Conservation (phyloP, 306 rosid species). For the Vicia villosa region DNA sequence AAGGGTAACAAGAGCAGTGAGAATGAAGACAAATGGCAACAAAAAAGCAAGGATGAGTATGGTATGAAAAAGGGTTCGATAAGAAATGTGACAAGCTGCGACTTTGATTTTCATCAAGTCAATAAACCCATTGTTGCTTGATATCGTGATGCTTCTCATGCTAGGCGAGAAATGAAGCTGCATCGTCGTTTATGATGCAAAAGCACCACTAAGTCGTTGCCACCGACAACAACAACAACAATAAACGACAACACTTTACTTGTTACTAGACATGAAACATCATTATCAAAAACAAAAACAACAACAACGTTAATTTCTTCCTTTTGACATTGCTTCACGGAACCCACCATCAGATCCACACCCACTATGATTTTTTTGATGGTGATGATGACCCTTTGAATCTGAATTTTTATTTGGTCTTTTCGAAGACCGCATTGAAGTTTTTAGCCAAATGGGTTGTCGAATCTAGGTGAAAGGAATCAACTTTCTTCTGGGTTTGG, state of each 20-base stretch:
- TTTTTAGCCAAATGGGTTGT: slow-evolving; percentile 31
- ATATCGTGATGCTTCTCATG: slow-evolving; percentile 99
- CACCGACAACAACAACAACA: slow-evolving; percentile 39
- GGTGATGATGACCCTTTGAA: slow-evolving; percentile 41
- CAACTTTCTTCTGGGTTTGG: slow-evolving; percentile 44
- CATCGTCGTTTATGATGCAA: slow-evolving; percentile 95
- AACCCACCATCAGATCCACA: slow-evolving; percentile 72
- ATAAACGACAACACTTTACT: neutral
- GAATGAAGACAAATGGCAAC: slow-evolving; percentile 98
- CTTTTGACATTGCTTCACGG: slow-evolving; percentile 39
- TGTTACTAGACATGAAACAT: slow-evolving; percentile 16
- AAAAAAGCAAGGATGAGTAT: slow-evolving; percentile 94
- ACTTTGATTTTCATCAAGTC: slow-evolving; percentile 99
- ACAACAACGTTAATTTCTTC: slow-evolving; percentile 11
- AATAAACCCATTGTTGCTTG: slow-evolving; percentile 97
- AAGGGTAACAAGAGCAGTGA: slow-evolving; percentile 97
- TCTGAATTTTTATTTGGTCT: slow-evolving; percentile 42
- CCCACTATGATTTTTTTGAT: slow-evolving; percentile 34
- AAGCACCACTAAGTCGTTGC: slow-evolving; percentile 45
- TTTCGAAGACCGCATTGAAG: slow-evolving; percentile 64
- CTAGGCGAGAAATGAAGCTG: slow-evolving; percentile 99
- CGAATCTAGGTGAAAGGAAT: slow-evolving; percentile 26
- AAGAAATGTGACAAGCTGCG: slow-evolving; percentile 99
- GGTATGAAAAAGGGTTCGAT: slow-evolving; percentile 97
- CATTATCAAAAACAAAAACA: slow-evolving; percentile 20